phyloP scores from a whole-genome alignment of 1,284 basidiomycete genomes.

The Rhodofomes roseus region DNA sequence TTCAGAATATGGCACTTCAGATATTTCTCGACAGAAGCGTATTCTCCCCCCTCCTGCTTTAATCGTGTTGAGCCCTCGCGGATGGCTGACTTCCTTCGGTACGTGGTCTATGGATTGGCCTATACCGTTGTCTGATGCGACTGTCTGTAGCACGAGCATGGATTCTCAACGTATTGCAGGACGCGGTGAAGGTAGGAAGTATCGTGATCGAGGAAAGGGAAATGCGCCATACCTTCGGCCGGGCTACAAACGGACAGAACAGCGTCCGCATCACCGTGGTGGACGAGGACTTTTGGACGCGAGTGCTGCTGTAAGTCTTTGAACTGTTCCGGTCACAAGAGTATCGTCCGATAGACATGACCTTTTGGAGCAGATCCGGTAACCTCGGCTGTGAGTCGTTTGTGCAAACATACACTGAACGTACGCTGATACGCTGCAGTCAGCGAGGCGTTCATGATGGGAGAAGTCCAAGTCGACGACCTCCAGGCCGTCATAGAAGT shows the following conservation, averaged over 20 bases:
- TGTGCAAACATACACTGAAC: not conserved
- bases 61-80: not conserved
- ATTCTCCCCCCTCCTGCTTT: not conserved
- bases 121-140: not conserved
- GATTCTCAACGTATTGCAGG: slow-evolving; percentile 54
- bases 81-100: not conserved
- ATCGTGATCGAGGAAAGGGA: slow-evolving; percentile 61
- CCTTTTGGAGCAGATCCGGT: slow-evolving; percentile 50
- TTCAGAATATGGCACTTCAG: not conserved
- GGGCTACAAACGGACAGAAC: slow-evolving; percentile 46
- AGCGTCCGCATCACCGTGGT: slow-evolving; percentile 62
- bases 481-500: slow-evolving; percentile 79
- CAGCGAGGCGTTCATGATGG: slow-evolving; percentile 87
- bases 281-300: slow-evolving; percentile 78
- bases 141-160: slow-evolving; percentile 54
- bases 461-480: slow-evolving; percentile 71
- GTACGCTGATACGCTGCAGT: slow-evolving; percentile 40
- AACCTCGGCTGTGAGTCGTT: slow-evolving; percentile 66
- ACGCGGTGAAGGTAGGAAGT: slow-evolving; percentile 55
- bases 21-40: not conserved
- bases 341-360: not conserved
- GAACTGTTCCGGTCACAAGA: slow-evolving; percentile 10
- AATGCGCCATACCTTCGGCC: slow-evolving; percentile 55
- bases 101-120: not conserved
- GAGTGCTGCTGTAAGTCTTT: slow-evolving; percentile 58